Evolutionary conservation across 1,139 yeast species (phyloP), one percentile per base, ranked within the genome.

Genomic region (Hyphopichia fennica): DNA sequence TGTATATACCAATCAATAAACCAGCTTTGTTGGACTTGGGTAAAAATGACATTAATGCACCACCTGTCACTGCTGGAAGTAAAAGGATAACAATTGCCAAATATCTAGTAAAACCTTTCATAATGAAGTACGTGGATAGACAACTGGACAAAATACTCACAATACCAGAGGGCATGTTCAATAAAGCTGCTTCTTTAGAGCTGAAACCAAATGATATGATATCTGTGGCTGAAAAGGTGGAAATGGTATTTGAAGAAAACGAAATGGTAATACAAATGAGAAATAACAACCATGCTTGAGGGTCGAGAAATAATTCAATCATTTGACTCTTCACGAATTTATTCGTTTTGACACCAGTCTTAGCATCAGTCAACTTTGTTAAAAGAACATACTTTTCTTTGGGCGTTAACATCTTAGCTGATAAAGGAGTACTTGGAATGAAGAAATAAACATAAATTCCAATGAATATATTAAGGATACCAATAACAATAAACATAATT

Each of bases 1-100:
- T 44, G 39, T 53, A 53, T 28, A 53, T 54, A 15, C 58, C 58
- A 37, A 53, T 44, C 47, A 54, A 48, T 22, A 52, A 49, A 52
- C 43, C 45, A 18, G 38, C 41, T 37, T 42, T 15, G 20, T 42
- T 34, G 13, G 20, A 14, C 27, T 28, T 34, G 9, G 38, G 38
- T 25, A 42, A 32, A 32, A 41, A 35, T 14, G 41, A 35, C 38
- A 40, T 37, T n/a, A 40, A 32, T 5, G 43, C 41, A 22, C 42
- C 44, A 15, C 44, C 44, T 23, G 35, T 23, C 8, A 43, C 40
- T 7, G 46, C 45, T 14, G 42, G 43, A 20, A 40, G 22, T 3
- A 37, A 45, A 14, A 53, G 49, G 4, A 47, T 50, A 23, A 48
- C 45, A 34, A 53, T 47, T 13, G 57, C 54, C 18, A 53, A 30